Base-by-base conservation (phyloP, 768 basidiomycete species). In the Lentinula raphanica region DNA sequence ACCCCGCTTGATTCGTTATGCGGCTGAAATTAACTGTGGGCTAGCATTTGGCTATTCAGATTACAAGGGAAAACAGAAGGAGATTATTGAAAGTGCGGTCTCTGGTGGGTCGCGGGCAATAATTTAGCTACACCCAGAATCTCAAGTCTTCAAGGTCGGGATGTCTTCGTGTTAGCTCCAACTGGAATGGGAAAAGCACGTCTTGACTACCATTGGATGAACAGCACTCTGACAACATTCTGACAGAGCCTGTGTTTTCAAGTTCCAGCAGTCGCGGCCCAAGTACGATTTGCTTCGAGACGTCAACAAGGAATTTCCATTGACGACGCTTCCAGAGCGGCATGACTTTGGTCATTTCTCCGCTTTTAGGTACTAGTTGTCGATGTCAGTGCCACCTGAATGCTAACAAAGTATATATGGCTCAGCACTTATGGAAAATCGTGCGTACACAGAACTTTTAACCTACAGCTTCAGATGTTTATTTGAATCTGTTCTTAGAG, bases 161-260 rank as follows among this genome's bases (percentile, higher is more conserved):
- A 92, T 69, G 83, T 92, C 13, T 79, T 92, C 49, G 88, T 91
- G 9, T 77, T 92, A 2, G 92, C 91, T 17, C 90, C 92, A 0
- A 94, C 92, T 9, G 90, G 92, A 3, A 90, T 93, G 88, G 92
- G 92, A 32, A 94, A 94, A 80, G 91, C 87, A 29, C 38, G 65
- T 66, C 49, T 15, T 17, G 17, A 32, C 44, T 3, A 19, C 7
- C 21, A 5, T 31, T 25, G 5, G 28, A 36, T 25, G 13, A 21
- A 7, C 31, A 49, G 21, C 15, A 5, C n/a, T 49, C 21, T 3
- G 5, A 39, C 23, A 2, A 11, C 35, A 11, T 38, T 38, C 17
- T n/a, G 8, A 25, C 51, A 92, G 90, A 92, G 90, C 64, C 65
- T 94, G 3, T 94, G 92, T 69, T 94, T 93, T 66, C 92, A 93